Evolutionary conservation across 495 filamentous ascomycete species (phyloP).

Genomic region (Penicillium maclennaniae): DNA sequence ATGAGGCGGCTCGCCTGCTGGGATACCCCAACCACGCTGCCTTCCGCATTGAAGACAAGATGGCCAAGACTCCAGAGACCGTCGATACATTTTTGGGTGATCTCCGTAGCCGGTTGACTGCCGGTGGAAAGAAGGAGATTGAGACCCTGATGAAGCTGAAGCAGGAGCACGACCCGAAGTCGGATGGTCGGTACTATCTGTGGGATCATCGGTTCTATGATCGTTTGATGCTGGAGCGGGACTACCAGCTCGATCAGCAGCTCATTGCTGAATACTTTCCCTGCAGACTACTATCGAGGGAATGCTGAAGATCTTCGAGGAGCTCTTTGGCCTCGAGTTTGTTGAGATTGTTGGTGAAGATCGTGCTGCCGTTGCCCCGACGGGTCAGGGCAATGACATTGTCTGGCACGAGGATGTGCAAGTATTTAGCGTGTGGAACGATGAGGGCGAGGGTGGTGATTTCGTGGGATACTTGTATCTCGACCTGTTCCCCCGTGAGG

Average conservation of each 20-base stretch:
- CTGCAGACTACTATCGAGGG: constrained; percentile 75
- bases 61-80: constrained; percentile 88
- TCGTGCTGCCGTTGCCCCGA: constrained; percentile 50
- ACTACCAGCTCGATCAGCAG: constrained; percentile 84
- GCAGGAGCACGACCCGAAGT: constrained; percentile 61
- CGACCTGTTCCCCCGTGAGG: constrained; percentile 62
- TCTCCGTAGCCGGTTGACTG: constrained; percentile 66
- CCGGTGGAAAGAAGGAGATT: constrained; percentile 76
- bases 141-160: constrained; percentile 71
- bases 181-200: constrained; percentile 77
- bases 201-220: constrained; percentile 92
- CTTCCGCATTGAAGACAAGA: constrained; percentile 91
- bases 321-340: constrained; percentile 87
- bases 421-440: constrained; percentile 69
- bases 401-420: constrained; percentile 70
- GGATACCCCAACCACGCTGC: constrained; percentile 91
- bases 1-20: constrained; percentile 86
- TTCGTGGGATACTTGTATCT: constrained; percentile 72
- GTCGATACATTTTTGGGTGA: constrained; percentile 83
- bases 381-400: constrained; percentile 60
- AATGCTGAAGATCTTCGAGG: constrained; percentile 94
- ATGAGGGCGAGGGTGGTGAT: constrained; percentile 57
- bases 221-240: constrained; percentile 85
- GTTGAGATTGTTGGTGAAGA: constrained; percentile 69
- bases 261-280: constrained; percentile 91